Conservation (phyloP, 108 stramenopile species). For the Thalassiosira profunda region DNA sequence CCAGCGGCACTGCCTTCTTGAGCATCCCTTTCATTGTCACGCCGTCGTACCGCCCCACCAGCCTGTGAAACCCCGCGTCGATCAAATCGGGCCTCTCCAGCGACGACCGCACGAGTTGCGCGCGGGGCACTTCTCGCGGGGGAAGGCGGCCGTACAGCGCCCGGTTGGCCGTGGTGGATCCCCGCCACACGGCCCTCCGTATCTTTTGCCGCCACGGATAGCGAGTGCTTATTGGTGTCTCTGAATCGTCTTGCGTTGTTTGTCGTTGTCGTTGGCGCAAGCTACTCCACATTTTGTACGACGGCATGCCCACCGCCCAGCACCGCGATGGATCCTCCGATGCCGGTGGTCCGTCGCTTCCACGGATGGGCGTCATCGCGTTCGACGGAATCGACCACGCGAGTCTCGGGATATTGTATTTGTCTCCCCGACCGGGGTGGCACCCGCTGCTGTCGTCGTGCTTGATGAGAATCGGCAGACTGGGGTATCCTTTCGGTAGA, state of each 20-base stretch:
- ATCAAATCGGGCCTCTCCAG: conserved; percentile 31
- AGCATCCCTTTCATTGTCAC: neutral
- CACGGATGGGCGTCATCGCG: neutral
- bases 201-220: conserved; percentile 41
- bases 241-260: too few relatives aligned
- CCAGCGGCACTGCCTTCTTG: conserved; percentile 32
- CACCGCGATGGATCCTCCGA: conserved; percentile 16
- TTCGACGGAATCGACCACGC: conserved; percentile 42
- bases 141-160: conserved; percentile 32
- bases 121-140: conserved; percentile 29
- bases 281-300: conserved; percentile 46
- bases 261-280: too few relatives aligned
- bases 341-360: neutral
- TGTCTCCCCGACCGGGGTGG: conserved; percentile 27
- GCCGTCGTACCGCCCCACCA: conserved; percentile 33
- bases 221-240: too few relatives aligned
- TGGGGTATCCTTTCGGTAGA: neutral
- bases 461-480: conserved; percentile 35
- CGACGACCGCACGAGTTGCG: conserved; percentile 15
- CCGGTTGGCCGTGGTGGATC: conserved; percentile 46
- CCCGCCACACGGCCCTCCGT: conserved; percentile 47
- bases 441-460: conserved; percentile 53
- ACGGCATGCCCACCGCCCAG: conserved; percentile 26
- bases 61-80: conserved; percentile 44
- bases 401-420: conserved; percentile 38